phyloP scores from a whole-genome alignment of 2,329 filamentous ascomycete genomes.

The Epichloe sibirici region DNA sequence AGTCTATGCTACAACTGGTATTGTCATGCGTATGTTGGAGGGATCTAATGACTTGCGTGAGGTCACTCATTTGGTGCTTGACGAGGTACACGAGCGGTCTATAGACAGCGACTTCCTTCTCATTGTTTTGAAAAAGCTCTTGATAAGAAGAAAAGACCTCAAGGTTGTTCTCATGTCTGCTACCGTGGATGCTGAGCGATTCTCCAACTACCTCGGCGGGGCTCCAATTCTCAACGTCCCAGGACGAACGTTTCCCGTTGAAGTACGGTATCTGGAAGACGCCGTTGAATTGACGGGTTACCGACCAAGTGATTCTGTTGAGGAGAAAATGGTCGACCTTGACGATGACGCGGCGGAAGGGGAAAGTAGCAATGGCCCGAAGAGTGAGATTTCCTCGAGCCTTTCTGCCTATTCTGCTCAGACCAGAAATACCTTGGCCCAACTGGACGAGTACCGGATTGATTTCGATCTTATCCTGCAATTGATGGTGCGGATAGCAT shows the following conservation, averaged over 20 bases:
- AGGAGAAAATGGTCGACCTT: slow-evolving; percentile 46
- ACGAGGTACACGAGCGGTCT: slow-evolving; percentile 91
- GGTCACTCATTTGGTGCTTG: slow-evolving; percentile 88
- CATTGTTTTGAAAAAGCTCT: slow-evolving; percentile 76
- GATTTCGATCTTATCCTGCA: slow-evolving; percentile 78
- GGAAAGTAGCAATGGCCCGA: slow-evolving; percentile 34
- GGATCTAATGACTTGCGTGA: slow-evolving; percentile 75
- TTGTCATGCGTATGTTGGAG: slow-evolving; percentile 97
- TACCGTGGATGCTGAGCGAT: slow-evolving; percentile 83
- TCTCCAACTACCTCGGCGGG: slow-evolving; percentile 75
- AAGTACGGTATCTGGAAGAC: slow-evolving; percentile 82
- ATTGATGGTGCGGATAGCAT: slow-evolving; percentile 65
- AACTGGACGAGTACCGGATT: slow-evolving; percentile 83
- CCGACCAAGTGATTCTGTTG: slow-evolving; percentile 30
- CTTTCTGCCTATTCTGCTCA: slow-evolving; percentile 62
- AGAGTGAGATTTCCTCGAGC: slow-evolving; percentile 48
- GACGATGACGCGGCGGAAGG: slow-evolving; percentile 47
- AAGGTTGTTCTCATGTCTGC: slow-evolving; percentile 97
- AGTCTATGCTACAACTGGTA: slow-evolving; percentile 80
- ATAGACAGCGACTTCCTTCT: slow-evolving; percentile 96
- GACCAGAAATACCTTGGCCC: slow-evolving; percentile 61
- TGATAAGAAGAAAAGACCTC: slow-evolving; percentile 64
- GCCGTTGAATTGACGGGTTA: slow-evolving; percentile 81
- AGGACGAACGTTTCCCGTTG: slow-evolving; percentile 84
- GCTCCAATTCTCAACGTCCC: slow-evolving; percentile 85